Evolutionary conservation across 192 early-diverging fungal species (phyloP), one percentile per base, ranked within the genome.

Genomic region (Gonapodya sp.): DNA sequence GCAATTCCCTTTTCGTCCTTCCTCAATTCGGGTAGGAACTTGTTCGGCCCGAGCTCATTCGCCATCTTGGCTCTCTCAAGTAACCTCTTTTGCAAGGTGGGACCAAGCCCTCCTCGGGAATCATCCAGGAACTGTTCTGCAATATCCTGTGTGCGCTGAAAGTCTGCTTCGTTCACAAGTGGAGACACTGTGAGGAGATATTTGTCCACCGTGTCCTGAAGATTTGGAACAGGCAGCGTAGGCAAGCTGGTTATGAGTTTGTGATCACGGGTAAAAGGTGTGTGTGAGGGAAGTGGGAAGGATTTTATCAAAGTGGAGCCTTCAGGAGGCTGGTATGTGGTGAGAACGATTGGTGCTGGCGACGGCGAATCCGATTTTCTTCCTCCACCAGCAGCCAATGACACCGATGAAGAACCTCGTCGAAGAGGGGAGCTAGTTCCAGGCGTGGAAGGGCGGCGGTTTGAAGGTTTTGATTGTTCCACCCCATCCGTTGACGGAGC

Each of bases 181-280:
- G 96, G 94, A 79, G 90, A 88, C 35, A 99, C 86, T 0, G 92
- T 90, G 80, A 88, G 84, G 73, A 98, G 89, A 84, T 99, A 99
- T 83, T 92, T 93, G 36, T 89, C 91, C 80, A 92, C 86, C 0
- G 97, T 99, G 80, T 94, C 93, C 31, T 88, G 82, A 37, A 99
- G 87, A 24, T 89, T 83, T 35, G 97, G 96, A 64, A 99, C 96
- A 0, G 96, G 96, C 73, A 99, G 90, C 82, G 92, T 93, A 72
- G 96, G 95, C 77, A 99, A 88, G 30, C 34, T 2, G 8, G 75
- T 33, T 24, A 24, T 64, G 46, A 64, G 46, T 8, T 8, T 64
- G 8, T 64, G 46, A 24, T 64, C 46, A 24, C 46, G 8, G 8
- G 75, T 34, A 33, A 32, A 77, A 16, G 18, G 18, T 8, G 75